These are phyloP conservation scores for Irpex sp. DNA, from an alignment of 1,284 basidiomycete genomes.

Conservation along the genomic window DNA sequence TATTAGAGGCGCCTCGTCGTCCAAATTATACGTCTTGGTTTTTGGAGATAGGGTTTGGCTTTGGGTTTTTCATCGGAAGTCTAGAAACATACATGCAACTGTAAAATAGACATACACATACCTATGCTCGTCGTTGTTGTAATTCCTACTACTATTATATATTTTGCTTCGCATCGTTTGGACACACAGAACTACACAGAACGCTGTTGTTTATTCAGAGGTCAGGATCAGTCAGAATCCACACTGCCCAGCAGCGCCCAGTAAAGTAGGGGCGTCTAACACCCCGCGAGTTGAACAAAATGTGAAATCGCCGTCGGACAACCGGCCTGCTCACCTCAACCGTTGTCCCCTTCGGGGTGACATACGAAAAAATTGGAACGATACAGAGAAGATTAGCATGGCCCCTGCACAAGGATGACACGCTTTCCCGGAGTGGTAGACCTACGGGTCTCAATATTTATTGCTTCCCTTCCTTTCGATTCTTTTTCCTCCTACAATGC, in stretches of 20 bases:
- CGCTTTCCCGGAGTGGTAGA: slow-evolving; percentile 14
- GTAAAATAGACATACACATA: background rate
- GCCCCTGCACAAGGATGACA: slow-evolving; percentile 13
- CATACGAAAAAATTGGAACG: background rate
- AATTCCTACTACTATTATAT: background rate
- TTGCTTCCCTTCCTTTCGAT: background rate
- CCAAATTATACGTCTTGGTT: background rate
- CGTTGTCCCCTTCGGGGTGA: slow-evolving; percentile 11
- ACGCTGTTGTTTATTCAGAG: too few species aligned
- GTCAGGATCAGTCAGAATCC: too few species aligned
- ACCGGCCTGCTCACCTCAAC: background rate
- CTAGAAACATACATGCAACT: background rate
- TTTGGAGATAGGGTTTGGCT: background rate
- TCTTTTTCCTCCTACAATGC: background rate
- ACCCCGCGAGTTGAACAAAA: slow-evolving; percentile 11
- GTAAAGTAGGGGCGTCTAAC: background rate
- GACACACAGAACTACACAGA: background rate
- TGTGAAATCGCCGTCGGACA: background rate
- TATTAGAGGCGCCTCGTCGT: background rate
- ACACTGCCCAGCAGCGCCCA: too few species aligned
- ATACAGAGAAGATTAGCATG: slow-evolving; percentile 14
- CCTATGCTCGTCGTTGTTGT: background rate
- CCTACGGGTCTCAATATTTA: slow-evolving; percentile 14
- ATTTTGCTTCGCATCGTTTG: background rate
- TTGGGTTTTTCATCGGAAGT: background rate